Percentiles rank a stretch among this genome's conserved stretches.
phyloP scores from a whole-genome alignment of 805 yeast genomes.

The Yarrowia hollandica region DNA sequence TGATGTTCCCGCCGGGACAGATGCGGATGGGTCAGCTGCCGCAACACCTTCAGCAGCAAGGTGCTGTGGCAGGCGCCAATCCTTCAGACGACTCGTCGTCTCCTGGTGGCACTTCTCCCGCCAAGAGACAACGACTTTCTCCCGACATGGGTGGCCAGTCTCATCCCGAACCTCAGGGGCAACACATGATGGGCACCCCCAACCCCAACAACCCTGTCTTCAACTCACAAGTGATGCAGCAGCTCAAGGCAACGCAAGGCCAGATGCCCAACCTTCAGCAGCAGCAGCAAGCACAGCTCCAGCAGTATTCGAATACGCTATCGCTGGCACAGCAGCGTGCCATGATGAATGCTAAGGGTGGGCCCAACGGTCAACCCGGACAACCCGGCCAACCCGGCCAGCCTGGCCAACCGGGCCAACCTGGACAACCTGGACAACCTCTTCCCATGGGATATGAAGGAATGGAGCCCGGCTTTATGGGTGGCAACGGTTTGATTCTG shows the following conservation, averaged over 20 bases:
- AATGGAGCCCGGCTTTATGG: slow-evolving; percentile 34
- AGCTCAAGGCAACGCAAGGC: slow-evolving; percentile 36
- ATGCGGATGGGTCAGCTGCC: slow-evolving; percentile 22
- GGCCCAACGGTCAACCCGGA: slow-evolving; percentile 30
- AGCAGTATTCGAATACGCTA: slow-evolving; percentile 34
- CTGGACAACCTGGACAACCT: slow-evolving; percentile 2
- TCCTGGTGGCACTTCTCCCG: slow-evolving; percentile 39
- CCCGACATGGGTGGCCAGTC: slow-evolving; percentile 36
- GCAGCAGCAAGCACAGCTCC: slow-evolving; percentile 34
- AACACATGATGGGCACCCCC: slow-evolving; percentile 38
- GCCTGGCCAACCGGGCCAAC: slow-evolving; percentile 8
- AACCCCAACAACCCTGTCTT: slow-evolving; percentile 33
- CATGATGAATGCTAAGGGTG: slow-evolving; percentile 34
- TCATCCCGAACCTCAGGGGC: slow-evolving; percentile 35
- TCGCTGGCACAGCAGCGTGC: slow-evolving; percentile 37
- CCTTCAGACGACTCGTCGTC: slow-evolving; percentile 38
- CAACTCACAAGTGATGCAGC: slow-evolving; percentile 38
- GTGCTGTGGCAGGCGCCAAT: slow-evolving; percentile 30
- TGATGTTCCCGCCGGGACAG: slow-evolving; percentile 18
- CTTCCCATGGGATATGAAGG: slow-evolving; percentile 17
- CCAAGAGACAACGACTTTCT: slow-evolving; percentile 43
- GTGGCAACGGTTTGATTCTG: slow-evolving; percentile 30
- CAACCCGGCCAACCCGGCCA: slow-evolving; percentile 2
- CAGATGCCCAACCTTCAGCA: slow-evolving; percentile 32
- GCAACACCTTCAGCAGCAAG: slow-evolving; percentile 29